Base-by-base conservation (phyloP, 768 basidiomycete genomes). In the Leccinum rimulosum region DNA sequence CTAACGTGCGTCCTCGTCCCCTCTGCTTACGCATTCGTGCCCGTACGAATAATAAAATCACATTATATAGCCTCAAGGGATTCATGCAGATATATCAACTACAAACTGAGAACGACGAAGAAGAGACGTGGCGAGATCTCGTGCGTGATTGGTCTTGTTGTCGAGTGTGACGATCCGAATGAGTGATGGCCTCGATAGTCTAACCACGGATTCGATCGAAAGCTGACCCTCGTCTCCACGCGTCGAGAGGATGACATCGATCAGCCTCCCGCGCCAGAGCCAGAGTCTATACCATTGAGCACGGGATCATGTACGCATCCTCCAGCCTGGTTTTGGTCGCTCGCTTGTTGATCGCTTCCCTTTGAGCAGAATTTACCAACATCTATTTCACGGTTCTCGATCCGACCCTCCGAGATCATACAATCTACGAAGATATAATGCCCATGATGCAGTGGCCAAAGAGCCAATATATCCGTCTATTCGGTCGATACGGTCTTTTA, bases 81-180 rank as follows among this genome's bases (percentile, higher is more conserved):
- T 92, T 93, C 68, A 68, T 91, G 69, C 89, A 92, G 69, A 83
- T 93, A 56, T 93, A 92, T 67, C 87, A 90, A 65, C 74, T 92
- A n/a, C 91, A 93, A 70, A 91, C 89, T 1, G 88, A 90, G 64
- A 89, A 84, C 61, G 91, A 92, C 62, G 88, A 91, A 64, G 86
- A 86, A 70, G 89, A 93, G 74, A 93, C 91, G 8, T 93, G 88
- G 89, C 79, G 82, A 72, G 91, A 92, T 76, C 73, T 92, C 62
- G 88, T 90, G 65, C 64, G 84, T 68, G 19, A 10, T 70, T 59
- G 51, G 55, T 25, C 35, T 55, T 47, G 22, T 52, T 58, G 22
- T 31, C 35, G 28, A 50, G 27, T 14, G 45, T 47, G 50, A 19
- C 36, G 54, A 52, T 55, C 38, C 52, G 28, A 62, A 59, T n/a